These are phyloP conservation scores for Eruca vesicaria DNA, from an alignment of 441 rosid genomes.

Conservation along the genomic window DNA sequence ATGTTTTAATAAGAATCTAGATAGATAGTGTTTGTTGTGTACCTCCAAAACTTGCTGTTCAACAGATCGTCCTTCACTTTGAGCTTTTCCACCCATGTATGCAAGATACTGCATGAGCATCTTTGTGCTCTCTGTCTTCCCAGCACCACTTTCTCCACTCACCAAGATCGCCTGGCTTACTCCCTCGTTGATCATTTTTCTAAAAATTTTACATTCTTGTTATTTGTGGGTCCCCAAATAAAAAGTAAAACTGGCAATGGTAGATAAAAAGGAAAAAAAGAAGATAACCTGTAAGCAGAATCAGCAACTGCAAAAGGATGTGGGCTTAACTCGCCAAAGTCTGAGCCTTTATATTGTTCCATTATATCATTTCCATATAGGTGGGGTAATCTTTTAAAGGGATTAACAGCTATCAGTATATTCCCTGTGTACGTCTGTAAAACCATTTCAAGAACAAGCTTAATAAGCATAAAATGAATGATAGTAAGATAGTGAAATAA, in stretches of 20 bases:
- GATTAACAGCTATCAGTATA: slow-evolving; percentile 76
- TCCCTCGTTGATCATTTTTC: slow-evolving; percentile 69
- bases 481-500: neutral
- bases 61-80: slow-evolving; percentile 56
- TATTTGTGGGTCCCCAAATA: slow-evolving; percentile 33
- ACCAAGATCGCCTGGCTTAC: slow-evolving; percentile 75
- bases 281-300: slow-evolving; percentile 60
- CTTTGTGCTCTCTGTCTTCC: slow-evolving; percentile 84
- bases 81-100: slow-evolving; percentile 69
- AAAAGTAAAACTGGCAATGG: neutral
- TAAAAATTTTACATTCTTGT: slow-evolving; percentile 38
- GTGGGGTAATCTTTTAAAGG: slow-evolving; percentile 68
- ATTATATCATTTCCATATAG: slow-evolving; percentile 57
- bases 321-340: slow-evolving; percentile 68
- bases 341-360: slow-evolving; percentile 60
- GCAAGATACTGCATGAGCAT: slow-evolving; percentile 81
- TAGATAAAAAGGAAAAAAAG: neutral
- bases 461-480: slow-evolving; percentile 12
- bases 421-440: slow-evolving; percentile 79
- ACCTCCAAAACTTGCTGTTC: slow-evolving; percentile 87
- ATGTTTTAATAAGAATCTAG: slow-evolving; percentile 4
- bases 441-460: slow-evolving; percentile 26
- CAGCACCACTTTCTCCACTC: slow-evolving; percentile 87
- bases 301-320: slow-evolving; percentile 86
- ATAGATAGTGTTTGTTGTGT: slow-evolving; percentile 1